Base-by-base conservation (phyloP, 2,329 filamentous ascomycete genomes). In the Thielaviopsis punctulata region DNA sequence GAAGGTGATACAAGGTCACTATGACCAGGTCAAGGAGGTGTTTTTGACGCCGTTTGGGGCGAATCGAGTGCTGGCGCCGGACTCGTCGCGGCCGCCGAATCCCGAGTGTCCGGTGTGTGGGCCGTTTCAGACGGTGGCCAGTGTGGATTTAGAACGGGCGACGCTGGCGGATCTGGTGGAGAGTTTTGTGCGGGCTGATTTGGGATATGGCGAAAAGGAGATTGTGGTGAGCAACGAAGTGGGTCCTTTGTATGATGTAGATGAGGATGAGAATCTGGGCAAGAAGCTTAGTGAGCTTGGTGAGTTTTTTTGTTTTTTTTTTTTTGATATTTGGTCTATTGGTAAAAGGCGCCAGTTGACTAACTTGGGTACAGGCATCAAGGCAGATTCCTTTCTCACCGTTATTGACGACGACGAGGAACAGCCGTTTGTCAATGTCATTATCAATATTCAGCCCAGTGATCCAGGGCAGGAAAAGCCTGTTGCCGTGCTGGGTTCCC, bases 191-290 rank as follows among this genome's bases (percentile, higher is more conserved):
- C 79, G 78, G 57, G 59, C 69, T 3, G 72, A 86, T 57, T 69
- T 95, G 2, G 82, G 82, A 3, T 95, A 92, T 61, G 79, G 80
- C 4, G 80, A 88, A 24, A 76, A 71, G 54, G 88, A 95, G 50
- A 78, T 96, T 57, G 82, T 82, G 3, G 69, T 96, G 54, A 84
- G 76, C 61, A 87, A 77, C 53, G 82, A 87, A 6, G 71, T 76
- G 9, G 82, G 82, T 49, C 72, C 89, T n/a, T 73, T 96, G 43
- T 96, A 94, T 60, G 92, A 96, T 60, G 77, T 82, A 0, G 92
- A 96, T 52, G 79, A 94, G 60, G 86, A 86, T 4, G 86, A 93
- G 53, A 93, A 95, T 60, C 69, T 96, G 1, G 65, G 72, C 1
- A 93, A 87, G 69, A 88, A 84, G 56, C 73, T 98, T 49, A 72